phyloP scores from a whole-genome alignment of 352 stramenopile genomes.

The Phytophthora ohioensis region DNA sequence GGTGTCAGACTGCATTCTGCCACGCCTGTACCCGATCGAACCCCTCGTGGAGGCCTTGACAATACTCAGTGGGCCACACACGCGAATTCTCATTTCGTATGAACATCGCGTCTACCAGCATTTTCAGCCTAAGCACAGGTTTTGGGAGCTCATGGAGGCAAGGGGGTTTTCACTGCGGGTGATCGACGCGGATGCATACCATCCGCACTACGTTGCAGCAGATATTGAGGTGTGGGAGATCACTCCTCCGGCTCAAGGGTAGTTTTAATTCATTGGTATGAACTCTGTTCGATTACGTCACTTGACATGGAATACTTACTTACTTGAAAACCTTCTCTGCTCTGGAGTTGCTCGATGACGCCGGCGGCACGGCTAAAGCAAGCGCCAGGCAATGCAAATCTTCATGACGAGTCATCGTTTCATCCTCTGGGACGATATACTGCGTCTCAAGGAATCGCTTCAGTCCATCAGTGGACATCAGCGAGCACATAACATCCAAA shows the following conservation, averaged over 20 bases:
- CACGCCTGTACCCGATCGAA: slow-evolving; percentile 96
- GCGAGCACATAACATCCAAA: slow-evolving; percentile 83
- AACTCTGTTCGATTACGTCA: neutral
- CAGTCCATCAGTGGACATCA: slow-evolving; percentile 76
- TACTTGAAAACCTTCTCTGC: slow-evolving; percentile 12
- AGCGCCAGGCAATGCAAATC: slow-evolving; percentile 67
- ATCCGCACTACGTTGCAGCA: slow-evolving; percentile 77
- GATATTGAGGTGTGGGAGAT: slow-evolving; percentile 93
- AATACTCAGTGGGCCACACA: slow-evolving; percentile 61
- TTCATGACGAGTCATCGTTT: slow-evolving; percentile 49
- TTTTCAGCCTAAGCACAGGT: slow-evolving; percentile 84
- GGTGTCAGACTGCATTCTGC: slow-evolving; percentile 96
- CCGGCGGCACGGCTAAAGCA: slow-evolving; percentile 39
- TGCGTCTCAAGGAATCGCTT: slow-evolving; percentile 70
- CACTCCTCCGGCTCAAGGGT: slow-evolving; percentile 5
- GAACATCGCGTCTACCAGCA: slow-evolving; percentile 85
- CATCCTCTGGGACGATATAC: slow-evolving; percentile 52
- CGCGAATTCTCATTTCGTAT: slow-evolving; percentile 85
- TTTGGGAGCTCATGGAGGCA: slow-evolving; percentile 75
- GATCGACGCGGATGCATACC: slow-evolving; percentile 64
- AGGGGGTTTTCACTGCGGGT: slow-evolving; percentile 60
- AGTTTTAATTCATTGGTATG: slow-evolving; percentile 10
- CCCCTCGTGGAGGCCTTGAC: slow-evolving; percentile 92
- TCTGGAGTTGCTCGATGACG: slow-evolving; percentile 19
- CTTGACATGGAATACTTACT: slow-evolving; percentile 5